These are phyloP conservation scores for Solidago caesia DNA, from an alignment of 129 eudicot species.

Conservation along the genomic window DNA sequence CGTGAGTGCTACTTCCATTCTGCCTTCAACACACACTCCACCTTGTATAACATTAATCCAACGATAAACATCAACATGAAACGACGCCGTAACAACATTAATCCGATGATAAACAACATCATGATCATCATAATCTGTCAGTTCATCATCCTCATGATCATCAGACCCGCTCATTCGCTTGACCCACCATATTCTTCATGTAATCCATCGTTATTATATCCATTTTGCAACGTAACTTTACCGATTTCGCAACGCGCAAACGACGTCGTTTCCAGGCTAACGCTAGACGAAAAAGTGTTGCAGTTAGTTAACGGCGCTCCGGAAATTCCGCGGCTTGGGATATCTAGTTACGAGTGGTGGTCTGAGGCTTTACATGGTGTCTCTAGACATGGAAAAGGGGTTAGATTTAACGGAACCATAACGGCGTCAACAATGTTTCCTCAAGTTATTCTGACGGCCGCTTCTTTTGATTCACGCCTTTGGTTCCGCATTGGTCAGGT, in stretches of 20 bases:
- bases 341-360: slow-evolving; percentile 85
- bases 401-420: slow-evolving; percentile 40
- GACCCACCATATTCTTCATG: slow-evolving; percentile 53
- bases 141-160: neutral
- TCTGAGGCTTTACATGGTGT: slow-evolving; percentile 87
- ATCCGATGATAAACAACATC: neutral
- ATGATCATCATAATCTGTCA: neutral
- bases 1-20: no score
- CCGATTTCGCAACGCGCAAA: slow-evolving; percentile 43
- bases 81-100: no score
- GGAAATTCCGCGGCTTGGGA: slow-evolving; percentile 66
- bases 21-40: no score
- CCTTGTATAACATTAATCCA: no score
- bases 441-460: slow-evolving; percentile 72
- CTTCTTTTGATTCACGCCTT: slow-evolving; percentile 59
- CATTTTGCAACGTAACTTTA: slow-evolving; percentile 50
- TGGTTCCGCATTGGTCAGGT: slow-evolving; percentile 88
- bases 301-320: slow-evolving; percentile 74
- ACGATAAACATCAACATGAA: no score
- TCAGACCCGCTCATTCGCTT: slow-evolving; percentile 17
- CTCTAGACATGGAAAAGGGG: slow-evolving; percentile 55
- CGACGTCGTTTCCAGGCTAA: slow-evolving; percentile 64
- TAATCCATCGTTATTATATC: slow-evolving; percentile 34
- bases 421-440: slow-evolving; percentile 71
- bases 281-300: slow-evolving; percentile 64